Evolutionary conservation across 345 rosid species (phyloP).

Genomic region (Lumnitzera racemosa): DNA sequence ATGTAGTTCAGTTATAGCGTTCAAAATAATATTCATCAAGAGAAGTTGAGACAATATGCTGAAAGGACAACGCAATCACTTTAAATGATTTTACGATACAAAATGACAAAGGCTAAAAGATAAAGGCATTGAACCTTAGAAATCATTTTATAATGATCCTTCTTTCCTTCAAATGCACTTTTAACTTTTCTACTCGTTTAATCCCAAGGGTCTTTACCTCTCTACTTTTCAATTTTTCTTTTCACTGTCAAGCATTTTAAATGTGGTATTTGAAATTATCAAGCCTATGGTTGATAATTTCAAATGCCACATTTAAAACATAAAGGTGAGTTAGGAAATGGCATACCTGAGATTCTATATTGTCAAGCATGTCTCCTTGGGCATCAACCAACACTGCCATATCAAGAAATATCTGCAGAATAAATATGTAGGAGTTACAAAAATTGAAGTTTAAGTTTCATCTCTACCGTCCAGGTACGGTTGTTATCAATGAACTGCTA

Average conservation of each 20-base stretch:
- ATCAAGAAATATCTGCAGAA: slow-evolving; percentile 74
- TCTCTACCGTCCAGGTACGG: neutral
- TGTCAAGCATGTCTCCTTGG: slow-evolving; percentile 90
- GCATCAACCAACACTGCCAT: slow-evolving; percentile 95
- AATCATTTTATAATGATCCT: neutral
- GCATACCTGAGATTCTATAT: slow-evolving; percentile 80
- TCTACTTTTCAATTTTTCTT: no score
- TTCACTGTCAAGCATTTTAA: no score
- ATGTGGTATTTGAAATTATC: no score
- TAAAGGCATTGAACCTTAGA: neutral
- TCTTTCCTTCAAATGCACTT: neutral
- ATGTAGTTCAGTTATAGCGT: neutral
- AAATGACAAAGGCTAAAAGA: neutral
- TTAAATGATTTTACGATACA: no score
- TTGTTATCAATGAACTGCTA: neutral
- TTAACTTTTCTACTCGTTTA: no score
- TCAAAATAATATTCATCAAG: no score
- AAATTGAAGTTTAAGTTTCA: neutral
- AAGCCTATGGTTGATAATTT: no score
- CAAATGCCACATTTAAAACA: no score
- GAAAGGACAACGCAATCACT: no score
- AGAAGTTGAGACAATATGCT: no score
- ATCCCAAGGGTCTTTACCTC: no score
- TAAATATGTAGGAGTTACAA: neutral
- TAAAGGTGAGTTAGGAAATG: neutral